Evolutionary conservation across 352 stramenopile genomes (phyloP).

Genomic region (Paralagenidium karlingii): DNA sequence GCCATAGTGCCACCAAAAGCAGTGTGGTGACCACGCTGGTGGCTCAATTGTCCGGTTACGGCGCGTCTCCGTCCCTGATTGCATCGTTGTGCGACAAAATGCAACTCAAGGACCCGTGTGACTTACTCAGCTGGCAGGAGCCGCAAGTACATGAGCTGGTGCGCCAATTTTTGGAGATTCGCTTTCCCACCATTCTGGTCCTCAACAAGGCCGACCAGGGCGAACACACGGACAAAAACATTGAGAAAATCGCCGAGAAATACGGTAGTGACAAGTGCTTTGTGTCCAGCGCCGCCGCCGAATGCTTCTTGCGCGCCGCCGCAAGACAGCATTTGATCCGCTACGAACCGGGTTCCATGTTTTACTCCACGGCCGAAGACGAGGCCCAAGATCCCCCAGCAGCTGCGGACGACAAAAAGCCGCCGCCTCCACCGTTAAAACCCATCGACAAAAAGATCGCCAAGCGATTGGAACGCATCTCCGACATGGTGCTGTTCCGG

Average conservation of each 20-base stretch:
- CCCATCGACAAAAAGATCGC: conserved; percentile 64
- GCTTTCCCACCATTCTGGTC: conserved; percentile 81
- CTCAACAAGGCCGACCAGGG: conserved; percentile 84
- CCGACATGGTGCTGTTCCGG: conserved; percentile 85
- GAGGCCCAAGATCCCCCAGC: conserved; percentile 24
- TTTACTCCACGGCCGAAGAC: conserved; percentile 66
- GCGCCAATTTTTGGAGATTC: conserved; percentile 56
- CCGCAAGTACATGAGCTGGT: conserved; percentile 62
- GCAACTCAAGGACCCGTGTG: conserved; percentile 39
- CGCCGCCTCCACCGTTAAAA: conserved; percentile 20
- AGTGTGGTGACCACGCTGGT: conserved; percentile 54
- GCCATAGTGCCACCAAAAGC: conserved; percentile 63
- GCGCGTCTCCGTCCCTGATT: conserved; percentile 61
- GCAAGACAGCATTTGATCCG: conserved; percentile 67
- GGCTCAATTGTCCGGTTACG: conserved; percentile 66
- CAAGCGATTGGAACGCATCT: conserved; percentile 75
- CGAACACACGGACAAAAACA: conserved; percentile 78
- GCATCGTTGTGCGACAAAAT: conserved; percentile 55
- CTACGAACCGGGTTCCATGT: conserved; percentile 79
- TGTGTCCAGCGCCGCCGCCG: conserved; percentile 73
- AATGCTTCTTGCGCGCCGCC: conserved; percentile 69
- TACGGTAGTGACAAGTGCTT: conserved; percentile 82
- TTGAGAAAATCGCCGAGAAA: conserved; percentile 78
- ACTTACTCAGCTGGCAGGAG: conserved; percentile 42
- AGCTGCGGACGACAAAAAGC: background rate